Base-by-base conservation (phyloP, 306 rosid species). In the Myrica gale region DNA sequence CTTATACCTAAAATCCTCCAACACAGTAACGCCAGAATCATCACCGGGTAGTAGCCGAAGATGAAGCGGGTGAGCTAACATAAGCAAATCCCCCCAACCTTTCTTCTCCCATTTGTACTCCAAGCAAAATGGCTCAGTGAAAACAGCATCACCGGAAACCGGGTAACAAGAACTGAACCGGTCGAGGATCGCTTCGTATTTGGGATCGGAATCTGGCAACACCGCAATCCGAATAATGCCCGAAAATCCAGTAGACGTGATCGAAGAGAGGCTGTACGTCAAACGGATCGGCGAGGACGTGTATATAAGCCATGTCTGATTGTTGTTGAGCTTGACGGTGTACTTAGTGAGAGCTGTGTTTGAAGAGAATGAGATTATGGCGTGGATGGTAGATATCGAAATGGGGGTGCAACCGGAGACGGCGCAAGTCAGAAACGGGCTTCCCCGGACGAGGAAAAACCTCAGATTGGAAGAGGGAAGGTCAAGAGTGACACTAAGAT, bases 11-110 rank as follows among this genome's bases (percentile, higher is more conserved):
- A 92, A 87, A 51, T 85, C 85, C 74, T 79, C 78, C 43, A 94
- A 75, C 82, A 92, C 70, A 9, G 82, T 84, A 7, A 75, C 75
- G 26, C 82, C 68, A 68, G 69, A 72, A 23, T 57, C 91, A 0
- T 66, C 75, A 8, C 67, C 15, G 12, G 84, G 37, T 7, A 94
- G 51, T 4, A 94, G 89, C 21, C 80, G 73, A 46, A 90, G 77
- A 87, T 94, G 98, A 3, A 94, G 88, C 79, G 96, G 98, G 77
- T 94, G 98, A 5, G 97, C 97, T 7, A 94, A 78, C 80, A 94
- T 74, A 12, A 92, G 74, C 86, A 95, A 78, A 62, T 90, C 93
- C 0, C 90, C 96, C 72, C 88, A 86, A 0, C 96, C 96, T 58
- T 78, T 84, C 89, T 89, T 92, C 69, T 88, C 90, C 96, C 96